Percentiles rank a stretch among this genome's conserved stretches.
Conservation (phyloP, 805 yeast genomes). For the Starmerella bombi region DNA sequence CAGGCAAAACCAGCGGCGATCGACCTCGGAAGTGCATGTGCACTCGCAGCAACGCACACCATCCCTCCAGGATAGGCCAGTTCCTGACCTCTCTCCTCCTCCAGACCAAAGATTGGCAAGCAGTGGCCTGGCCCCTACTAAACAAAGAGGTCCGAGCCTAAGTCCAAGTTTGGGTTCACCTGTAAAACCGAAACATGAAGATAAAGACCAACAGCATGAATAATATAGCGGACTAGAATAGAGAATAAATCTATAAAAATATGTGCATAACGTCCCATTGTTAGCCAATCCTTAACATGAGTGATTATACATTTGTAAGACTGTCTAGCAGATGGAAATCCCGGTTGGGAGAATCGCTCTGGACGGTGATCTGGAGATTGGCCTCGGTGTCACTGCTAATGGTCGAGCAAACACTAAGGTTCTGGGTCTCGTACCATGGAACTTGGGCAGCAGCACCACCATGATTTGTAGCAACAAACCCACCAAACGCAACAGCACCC, state of each 20-base stretch:
- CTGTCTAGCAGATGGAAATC: not conserved
- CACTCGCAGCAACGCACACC: conserved; percentile 18
- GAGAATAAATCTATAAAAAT: too few species aligned
- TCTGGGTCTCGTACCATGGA: conserved; percentile 6
- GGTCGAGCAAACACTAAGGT: conserved; percentile 4
- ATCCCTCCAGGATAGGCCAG: conserved; percentile 17
- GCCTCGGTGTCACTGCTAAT: conserved; percentile 9
- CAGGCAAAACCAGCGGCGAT: conserved; percentile 14
- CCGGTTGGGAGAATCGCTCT: not conserved
- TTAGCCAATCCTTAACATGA: too few species aligned
- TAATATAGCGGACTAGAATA: too few species aligned
- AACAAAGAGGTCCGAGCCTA: conserved; percentile 1
- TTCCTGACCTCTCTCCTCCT: conserved; percentile 18
- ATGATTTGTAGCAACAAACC: conserved; percentile 22
- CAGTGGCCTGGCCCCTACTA: conserved; percentile 11
- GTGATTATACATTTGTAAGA: not conserved
- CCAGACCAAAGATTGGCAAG: conserved; percentile 8
- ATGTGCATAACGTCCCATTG: too few species aligned
- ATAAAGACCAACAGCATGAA: too few species aligned
- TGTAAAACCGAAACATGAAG: too few species aligned
- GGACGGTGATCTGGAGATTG: conserved; percentile 9
- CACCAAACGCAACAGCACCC: conserved; percentile 21
- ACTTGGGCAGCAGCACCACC: not conserved
- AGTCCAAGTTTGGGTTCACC: not conserved
- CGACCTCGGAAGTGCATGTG: conserved; percentile 16